Evolutionary conservation across 106 monocot genomes (phyloP).

Genomic region (Narthecium ossifragum): DNA sequence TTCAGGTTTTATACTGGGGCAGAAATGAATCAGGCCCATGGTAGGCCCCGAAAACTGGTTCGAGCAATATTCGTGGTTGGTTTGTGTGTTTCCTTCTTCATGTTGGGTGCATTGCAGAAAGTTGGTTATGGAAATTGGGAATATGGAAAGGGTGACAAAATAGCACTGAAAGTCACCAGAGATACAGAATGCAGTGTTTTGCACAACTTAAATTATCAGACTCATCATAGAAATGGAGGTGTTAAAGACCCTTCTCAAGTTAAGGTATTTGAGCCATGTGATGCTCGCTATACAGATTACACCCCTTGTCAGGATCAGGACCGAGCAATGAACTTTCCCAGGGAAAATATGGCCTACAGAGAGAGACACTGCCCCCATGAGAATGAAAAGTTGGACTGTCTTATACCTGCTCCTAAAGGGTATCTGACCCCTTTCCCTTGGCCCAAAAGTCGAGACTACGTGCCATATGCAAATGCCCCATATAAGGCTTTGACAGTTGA

Average conservation of each 20-base stretch:
- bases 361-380: slow-evolving; percentile 39
- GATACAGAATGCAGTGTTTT: slow-evolving; percentile 11
- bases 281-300: slow-evolving; percentile 29
- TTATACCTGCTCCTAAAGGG: slow-evolving; percentile 40
- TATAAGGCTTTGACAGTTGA: slow-evolving; percentile 16
- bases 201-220: slow-evolving; percentile 5
- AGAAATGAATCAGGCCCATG: slow-evolving; percentile 1
- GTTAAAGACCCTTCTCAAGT: neutral
- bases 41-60: neutral
- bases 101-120: slow-evolving; percentile 2
- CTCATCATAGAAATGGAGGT: slow-evolving; percentile 1
- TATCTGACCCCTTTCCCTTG: slow-evolving; percentile 38
- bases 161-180: slow-evolving; percentile 7
- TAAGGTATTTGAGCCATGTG: slow-evolving; percentile 26
- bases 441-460: slow-evolving; percentile 43
- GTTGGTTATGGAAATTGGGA: slow-evolving; percentile 2
- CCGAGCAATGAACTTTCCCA: slow-evolving; percentile 36
- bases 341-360: slow-evolving; percentile 44
- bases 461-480: slow-evolving; percentile 41
- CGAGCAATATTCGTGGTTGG: neutral
- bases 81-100: slow-evolving; percentile 4
- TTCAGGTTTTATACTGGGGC: no score
- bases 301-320: slow-evolving; percentile 46
- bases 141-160: slow-evolving; percentile 10
- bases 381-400: slow-evolving; percentile 30